These are phyloP conservation scores for Narthecium ossifragum DNA, from an alignment of 106 monocot genomes.

Conservation along the genomic window DNA sequence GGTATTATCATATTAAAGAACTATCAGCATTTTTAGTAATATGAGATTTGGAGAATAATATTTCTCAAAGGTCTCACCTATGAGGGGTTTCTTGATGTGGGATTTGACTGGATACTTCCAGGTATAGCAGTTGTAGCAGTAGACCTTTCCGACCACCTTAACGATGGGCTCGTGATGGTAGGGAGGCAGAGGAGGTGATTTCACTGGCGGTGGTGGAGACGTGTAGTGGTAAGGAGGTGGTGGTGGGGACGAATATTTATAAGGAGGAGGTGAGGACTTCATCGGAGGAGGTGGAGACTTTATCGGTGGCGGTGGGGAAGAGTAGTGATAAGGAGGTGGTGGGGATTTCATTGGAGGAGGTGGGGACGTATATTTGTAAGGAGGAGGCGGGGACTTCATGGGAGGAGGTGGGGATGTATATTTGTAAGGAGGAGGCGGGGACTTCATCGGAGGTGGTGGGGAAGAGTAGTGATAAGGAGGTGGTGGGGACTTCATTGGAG, in stretches of 20 bases:
- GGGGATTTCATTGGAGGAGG: slow-evolving; percentile 13
- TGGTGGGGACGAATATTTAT: neutral
- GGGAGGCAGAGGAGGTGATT: slow-evolving; percentile 11
- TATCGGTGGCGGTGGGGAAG: slow-evolving; percentile 17
- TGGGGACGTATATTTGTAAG: slow-evolving; percentile 10
- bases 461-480: slow-evolving; percentile 17
- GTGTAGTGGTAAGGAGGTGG: slow-evolving; percentile 17
- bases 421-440: slow-evolving; percentile 21
- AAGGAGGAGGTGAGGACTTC: neutral
- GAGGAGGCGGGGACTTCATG: neutral
- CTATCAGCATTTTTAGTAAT: too few relatives aligned
- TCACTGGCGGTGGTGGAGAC: slow-evolving; percentile 7
- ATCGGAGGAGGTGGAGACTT: slow-evolving; percentile 27
- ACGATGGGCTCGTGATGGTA: slow-evolving; percentile 18
- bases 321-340: slow-evolving; percentile 16
- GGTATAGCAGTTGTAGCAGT: slow-evolving; percentile 60
- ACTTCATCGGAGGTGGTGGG: slow-evolving; percentile 12
- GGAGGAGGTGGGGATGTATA: slow-evolving; percentile 12
- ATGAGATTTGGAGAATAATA: neutral
- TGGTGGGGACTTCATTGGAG: slow-evolving; percentile 20
- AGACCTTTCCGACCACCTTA: slow-evolving; percentile 57
- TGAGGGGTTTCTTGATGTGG: slow-evolving; percentile 40
- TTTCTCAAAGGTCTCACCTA: slow-evolving; percentile 22
- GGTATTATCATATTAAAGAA: too few relatives aligned
- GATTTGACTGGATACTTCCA: slow-evolving; percentile 37